Conservation (phyloP, 164 flowering plant genomes). For the Dillenia turbinata region DNA sequence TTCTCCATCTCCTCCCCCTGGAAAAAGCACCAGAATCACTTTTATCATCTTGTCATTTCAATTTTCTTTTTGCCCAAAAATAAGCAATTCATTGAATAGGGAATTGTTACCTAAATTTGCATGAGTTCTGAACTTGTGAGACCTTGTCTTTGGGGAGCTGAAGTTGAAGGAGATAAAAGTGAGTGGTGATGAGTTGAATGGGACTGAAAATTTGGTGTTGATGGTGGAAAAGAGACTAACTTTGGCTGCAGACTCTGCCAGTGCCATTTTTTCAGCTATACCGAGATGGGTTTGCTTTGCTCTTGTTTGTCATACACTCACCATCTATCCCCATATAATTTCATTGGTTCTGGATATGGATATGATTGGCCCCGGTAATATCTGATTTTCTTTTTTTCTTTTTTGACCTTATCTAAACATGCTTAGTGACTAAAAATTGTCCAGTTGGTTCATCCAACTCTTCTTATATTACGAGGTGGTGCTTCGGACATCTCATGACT, state of each 20-base stretch:
- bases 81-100: not conserved
- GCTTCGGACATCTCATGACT: too few species aligned
- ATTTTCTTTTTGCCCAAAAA: not conserved
- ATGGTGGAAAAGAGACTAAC: slow-evolving; percentile 33
- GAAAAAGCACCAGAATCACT: not conserved
- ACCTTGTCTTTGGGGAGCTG: slow-evolving; percentile 17
- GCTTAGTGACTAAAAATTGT: too few species aligned
- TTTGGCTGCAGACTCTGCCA: slow-evolving; percentile 25
- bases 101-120: slow-evolving; percentile 45
- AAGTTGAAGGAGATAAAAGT: slow-evolving; percentile 4
- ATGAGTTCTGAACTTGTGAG: slow-evolving; percentile 29
- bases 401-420: too few species aligned
- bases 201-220: slow-evolving; percentile 13
- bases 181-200: slow-evolving; percentile 17
- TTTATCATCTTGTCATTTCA: slow-evolving; percentile 2
- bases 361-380: not conserved
- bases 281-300: too few species aligned
- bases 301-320: too few species aligned
- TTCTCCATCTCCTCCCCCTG: slow-evolving; percentile 71
- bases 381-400: too few species aligned
- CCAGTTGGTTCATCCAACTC: too few species aligned
- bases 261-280: too few species aligned
- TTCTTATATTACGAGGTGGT: too few species aligned
- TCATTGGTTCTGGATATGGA: slow-evolving; percentile 14
- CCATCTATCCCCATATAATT: too few species aligned